Evolutionary conservation across 2,329 filamentous ascomycete genomes (phyloP), one percentile per base, ranked within the genome.

Genomic region (Colletotrichum filicis): DNA sequence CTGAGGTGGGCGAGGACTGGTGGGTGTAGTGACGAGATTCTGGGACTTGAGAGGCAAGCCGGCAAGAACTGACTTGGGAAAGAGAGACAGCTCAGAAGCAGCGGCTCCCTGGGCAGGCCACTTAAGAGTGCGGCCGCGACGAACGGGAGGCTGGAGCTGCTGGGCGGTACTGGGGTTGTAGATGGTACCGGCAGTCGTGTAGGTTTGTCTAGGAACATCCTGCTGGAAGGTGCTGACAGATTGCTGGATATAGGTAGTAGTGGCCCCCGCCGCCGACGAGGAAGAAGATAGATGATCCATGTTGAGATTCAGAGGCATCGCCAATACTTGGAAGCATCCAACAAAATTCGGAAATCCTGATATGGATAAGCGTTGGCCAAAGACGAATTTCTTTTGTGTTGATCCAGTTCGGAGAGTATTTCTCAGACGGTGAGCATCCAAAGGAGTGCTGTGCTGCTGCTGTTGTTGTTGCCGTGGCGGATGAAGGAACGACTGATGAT

Each of bases 181-280:
- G 59, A 88, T 82, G 4, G 88, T 89, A n/a, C 88, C 88, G 26
- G 88, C 88, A 8, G 88, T 90, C 19, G 87, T 90, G 76, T 89
- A 90, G 57, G 84, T 86, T 30, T 84, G 83, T 67, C 77, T 81
- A 70, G 73, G 73, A 42, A 68, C 58, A 58, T 73, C 71, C 59
- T 65, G 71, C 14, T 61, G 71, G 67, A 74, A 71, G 71, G 61
- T 74, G 57, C 61, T 66, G 57, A 61, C 62, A 74, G 62, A 70
- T 63, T 53, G 63, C 46, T 56, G 63, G 60, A 28, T 72, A 60
- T 63, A 63, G 42, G 57, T 60, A 14, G 65, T 68, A 14, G 63
- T 66, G 49, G 58, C 42, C 37, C 42, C 42, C 37, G 56, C 68
- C 46, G 58, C 63, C 42, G 56, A 61, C n/a, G 65, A 75, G 69